These are phyloP conservation scores for Saitoella complicata DNA, from an alignment of 805 yeast genomes.

Conservation along the genomic window DNA sequence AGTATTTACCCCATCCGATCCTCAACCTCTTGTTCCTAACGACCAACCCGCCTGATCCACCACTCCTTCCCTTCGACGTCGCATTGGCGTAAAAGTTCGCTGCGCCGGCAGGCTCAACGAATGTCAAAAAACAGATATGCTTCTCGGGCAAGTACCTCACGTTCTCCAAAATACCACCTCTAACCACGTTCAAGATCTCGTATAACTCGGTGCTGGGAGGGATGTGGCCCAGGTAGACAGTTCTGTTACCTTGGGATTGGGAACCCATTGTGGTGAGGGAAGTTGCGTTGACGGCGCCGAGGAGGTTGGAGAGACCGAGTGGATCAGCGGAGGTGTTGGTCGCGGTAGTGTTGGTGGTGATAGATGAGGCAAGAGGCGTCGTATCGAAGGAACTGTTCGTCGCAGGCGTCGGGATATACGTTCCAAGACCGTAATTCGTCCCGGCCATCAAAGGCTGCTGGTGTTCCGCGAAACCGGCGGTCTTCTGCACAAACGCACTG, in stretches of 20 bases:
- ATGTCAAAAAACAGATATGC: constrained; percentile 87
- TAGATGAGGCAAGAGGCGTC: too few relatives aligned
- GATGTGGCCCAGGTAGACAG: constrained; percentile 78
- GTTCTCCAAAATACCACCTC: constrained; percentile 84
- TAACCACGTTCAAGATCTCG: constrained; percentile 87
- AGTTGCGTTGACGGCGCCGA: not conserved
- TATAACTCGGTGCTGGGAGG: constrained; percentile 80
- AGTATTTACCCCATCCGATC: constrained; percentile 96
- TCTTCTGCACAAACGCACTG: not conserved
- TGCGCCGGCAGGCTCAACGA: constrained; percentile 92
- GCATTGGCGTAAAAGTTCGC: constrained; percentile 95
- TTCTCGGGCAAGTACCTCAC: constrained; percentile 68
- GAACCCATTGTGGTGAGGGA: not conserved
- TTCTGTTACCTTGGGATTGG: constrained; percentile 51
- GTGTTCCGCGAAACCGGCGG: constrained; percentile 36
- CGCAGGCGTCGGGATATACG: not conserved
- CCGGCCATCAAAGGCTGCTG: constrained; percentile 87
- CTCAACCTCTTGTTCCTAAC: constrained; percentile 75
- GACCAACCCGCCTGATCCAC: constrained; percentile 26
- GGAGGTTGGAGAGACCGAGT: not conserved
- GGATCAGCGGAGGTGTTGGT: not conserved
- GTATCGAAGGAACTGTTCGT: too few relatives aligned
- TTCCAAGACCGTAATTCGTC: constrained; percentile 34
- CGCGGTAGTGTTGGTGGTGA: not conserved
- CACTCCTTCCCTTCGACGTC: constrained; percentile 51